Base-by-base conservation (phyloP, 441 rosid species). In the Omphalea diandra region DNA sequence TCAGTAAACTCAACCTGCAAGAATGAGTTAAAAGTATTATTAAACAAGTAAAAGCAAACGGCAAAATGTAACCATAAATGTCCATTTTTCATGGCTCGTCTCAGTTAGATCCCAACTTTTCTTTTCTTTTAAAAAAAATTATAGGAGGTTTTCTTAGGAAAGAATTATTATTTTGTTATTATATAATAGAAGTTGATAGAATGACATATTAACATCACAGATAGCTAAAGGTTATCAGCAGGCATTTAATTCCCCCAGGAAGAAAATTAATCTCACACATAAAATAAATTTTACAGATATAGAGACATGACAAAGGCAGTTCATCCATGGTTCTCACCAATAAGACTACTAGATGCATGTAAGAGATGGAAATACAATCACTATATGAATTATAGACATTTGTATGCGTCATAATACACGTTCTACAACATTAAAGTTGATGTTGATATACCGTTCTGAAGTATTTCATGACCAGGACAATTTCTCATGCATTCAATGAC, bases 1-100 rank as follows among this genome's bases (percentile, higher is more conserved):
- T 84, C 77, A 0, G 76, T 76, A 65, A 96, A 88, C 71, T 88
- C 86, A 47, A 93, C 85, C 97, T 95, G 82, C 72, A 62, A 17
- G 12, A 14, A 1, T 27, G 43, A 27, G n/a, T 70, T 53, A 4
- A 20, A 9, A 3, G 11, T 22, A 49, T 40, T 12, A 12, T n/a
- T 29, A 15, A 44, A 27, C 3, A 35, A 46, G 18, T 7, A 2
- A 50, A 67, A 20, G 18, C 46, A 7, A 44, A 47, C 31, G 22
- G 17, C 3, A 43, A 44, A 15, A 6, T 47, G 38, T 41, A 29
- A 24, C 33, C 32, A 53, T 8, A 22, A 40, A n/a, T 7, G 31
- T 54, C 57, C 24, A 6, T 57, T 46, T 24, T 44, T 32, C 40
- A 53, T 17, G 32, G 20, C 46, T 27, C n/a, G 35, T 36, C 10